Evolutionary conservation across 352 stramenopile genomes (phyloP).

Genomic region (Pythium chondricola): DNA sequence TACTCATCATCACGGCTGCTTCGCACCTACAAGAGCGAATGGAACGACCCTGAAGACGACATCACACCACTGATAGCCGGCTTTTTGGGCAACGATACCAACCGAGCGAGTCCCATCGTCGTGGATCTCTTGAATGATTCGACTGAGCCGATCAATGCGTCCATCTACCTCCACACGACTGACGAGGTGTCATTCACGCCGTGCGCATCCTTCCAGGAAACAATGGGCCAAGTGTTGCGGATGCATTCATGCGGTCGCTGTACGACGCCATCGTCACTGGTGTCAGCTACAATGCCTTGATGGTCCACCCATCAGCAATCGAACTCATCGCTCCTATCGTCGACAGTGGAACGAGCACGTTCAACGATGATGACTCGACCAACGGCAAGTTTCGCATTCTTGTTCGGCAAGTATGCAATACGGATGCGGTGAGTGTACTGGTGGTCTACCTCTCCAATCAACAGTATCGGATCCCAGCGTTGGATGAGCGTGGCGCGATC

Average conservation of each 20-base stretch:
- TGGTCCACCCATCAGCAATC: not conserved
- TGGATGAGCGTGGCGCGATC: slow-evolving; percentile 5
- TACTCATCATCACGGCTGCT: too few relatives aligned
- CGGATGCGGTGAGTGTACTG: slow-evolving; percentile 1
- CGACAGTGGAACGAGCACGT: slow-evolving; percentile 1
- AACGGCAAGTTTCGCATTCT: slow-evolving; percentile 10
- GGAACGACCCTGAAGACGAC: too few relatives aligned
- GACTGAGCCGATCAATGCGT: not conserved
- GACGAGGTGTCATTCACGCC: not conserved
- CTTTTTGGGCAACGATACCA: not conserved
- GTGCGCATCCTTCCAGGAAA: not conserved
- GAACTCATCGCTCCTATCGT: slow-evolving; percentile 12
- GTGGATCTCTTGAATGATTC: not conserved
- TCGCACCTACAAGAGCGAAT: too few relatives aligned
- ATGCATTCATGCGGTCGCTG: slow-evolving; percentile 1
- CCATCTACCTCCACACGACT: not conserved
- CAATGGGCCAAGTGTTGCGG: not conserved
- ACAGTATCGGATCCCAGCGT: slow-evolving; percentile 1
- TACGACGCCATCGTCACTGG: slow-evolving; percentile 1
- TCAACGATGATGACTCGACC: not conserved
- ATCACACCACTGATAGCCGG: too few relatives aligned
- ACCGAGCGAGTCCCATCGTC: slow-evolving; percentile 5
- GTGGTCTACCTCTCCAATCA: slow-evolving; percentile 13
- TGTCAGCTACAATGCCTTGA: not conserved
- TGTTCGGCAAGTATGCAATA: not conserved